phyloP scores from a whole-genome alignment of 169 alveolate genomes.

The Babesia bovis region DNA sequence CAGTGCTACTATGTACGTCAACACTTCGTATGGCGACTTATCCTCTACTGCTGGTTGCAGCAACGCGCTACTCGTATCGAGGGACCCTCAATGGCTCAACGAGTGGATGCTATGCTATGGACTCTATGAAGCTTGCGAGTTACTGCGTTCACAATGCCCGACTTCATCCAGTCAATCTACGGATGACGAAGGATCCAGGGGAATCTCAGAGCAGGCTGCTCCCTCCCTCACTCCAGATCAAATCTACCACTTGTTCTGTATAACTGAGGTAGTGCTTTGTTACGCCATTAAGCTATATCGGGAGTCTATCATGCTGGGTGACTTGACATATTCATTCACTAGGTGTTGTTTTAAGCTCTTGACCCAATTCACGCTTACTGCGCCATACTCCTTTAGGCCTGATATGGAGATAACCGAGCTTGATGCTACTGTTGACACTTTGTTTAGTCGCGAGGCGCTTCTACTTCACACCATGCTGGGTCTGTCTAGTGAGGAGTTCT shows the following conservation, averaged over 20 bases:
- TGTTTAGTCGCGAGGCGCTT: slow-evolving; percentile 3
- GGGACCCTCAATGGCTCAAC: slow-evolving; percentile 9
- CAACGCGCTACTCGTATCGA: not conserved
- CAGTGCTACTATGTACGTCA: slow-evolving; percentile 24
- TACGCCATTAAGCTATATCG: slow-evolving; percentile 33
- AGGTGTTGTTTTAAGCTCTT: slow-evolving; percentile 12
- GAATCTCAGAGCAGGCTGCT: not conserved
- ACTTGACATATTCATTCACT: slow-evolving; percentile 10
- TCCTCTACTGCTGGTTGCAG: not conserved
- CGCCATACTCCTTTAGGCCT: not conserved
- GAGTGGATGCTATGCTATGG: slow-evolving; percentile 37
- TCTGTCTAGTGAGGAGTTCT: slow-evolving; percentile 30
- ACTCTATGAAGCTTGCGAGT: slow-evolving; percentile 4
- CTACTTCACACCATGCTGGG: slow-evolving; percentile 30
- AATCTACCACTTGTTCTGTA: slow-evolving; percentile 2
- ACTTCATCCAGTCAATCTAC: not conserved
- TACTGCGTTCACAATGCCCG: too few relatives aligned
- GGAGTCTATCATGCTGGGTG: slow-evolving; percentile 18
- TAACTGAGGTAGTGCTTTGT: slow-evolving; percentile 22
- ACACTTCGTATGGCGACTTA: slow-evolving; percentile 6
- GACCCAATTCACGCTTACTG: not conserved
- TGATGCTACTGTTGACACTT: not conserved
- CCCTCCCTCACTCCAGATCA: not conserved
- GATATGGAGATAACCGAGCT: not conserved
- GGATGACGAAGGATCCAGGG: not conserved